Conservation (phyloP, 2,329 filamentous ascomycete species). For the Aspergillus udagawae region DNA sequence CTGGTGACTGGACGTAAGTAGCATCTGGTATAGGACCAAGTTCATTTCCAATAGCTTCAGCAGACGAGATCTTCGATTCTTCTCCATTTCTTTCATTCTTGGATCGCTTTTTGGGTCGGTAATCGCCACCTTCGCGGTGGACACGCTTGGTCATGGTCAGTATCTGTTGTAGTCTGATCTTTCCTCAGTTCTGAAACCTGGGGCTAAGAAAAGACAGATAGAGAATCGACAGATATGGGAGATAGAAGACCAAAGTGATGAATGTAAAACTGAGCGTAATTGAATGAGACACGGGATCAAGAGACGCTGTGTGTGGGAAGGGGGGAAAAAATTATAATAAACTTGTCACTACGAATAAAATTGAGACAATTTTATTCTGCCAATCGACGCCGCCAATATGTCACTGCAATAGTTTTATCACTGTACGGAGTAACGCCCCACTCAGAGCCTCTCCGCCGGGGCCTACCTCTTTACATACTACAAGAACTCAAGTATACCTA, state of each 20-base stretch:
- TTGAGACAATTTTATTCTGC: not conserved
- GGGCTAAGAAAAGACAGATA: not conserved
- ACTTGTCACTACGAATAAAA: not conserved
- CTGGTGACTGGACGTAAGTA: constrained; percentile 59
- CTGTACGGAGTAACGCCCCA: too few relatives aligned
- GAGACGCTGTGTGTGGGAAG: not conserved
- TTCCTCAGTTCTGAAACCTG: not conserved
- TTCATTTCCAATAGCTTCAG: constrained; percentile 1
- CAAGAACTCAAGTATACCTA: too few relatives aligned
- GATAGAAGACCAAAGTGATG: not conserved
- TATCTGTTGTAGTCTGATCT: not conserved
- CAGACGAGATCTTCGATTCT: not conserved
- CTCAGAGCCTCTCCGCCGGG: too few relatives aligned
- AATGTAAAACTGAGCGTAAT: not conserved
- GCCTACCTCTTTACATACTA: too few relatives aligned
- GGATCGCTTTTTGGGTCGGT: constrained; percentile 30
- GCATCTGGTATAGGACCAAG: constrained; percentile 6
- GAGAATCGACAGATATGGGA: not conserved
- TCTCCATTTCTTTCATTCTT: constrained; percentile 26
- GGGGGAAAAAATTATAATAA: not conserved
- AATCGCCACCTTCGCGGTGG: constrained; percentile 21
- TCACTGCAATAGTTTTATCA: too few relatives aligned
- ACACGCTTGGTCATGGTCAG: constrained; percentile 31
- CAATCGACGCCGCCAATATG: not conserved
- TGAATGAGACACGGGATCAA: not conserved